These are phyloP conservation scores for Zanthoxylum bungeanum DNA, from an alignment of 345 rosid genomes.

Conservation along the genomic window DNA sequence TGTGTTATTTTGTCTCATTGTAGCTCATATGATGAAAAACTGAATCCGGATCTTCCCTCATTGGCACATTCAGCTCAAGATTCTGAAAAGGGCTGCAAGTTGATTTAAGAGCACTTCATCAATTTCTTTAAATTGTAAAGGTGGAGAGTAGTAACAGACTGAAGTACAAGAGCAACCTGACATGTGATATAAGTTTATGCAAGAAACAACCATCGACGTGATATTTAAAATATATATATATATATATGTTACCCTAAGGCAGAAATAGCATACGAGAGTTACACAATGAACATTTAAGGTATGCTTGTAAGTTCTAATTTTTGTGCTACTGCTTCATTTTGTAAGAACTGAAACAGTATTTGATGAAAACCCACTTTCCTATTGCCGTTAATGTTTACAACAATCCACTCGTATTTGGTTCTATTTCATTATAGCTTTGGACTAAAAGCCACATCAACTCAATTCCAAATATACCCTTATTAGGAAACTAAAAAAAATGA, in stretches of 20 bases:
- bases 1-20: conserved; percentile 36
- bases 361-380: neutral
- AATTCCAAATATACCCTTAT: too few relatives aligned
- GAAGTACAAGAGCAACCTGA: neutral
- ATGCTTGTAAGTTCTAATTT: too few relatives aligned
- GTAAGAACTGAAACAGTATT: too few relatives aligned
- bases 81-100: conserved; percentile 87
- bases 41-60: conserved; percentile 72
- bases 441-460: neutral
- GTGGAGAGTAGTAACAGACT: neutral
- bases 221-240: neutral
- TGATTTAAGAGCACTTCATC: conserved; percentile 8
- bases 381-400: neutral
- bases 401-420: neutral
- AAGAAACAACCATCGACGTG: neutral
- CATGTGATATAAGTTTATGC: neutral
- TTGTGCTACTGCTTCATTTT: too few relatives aligned
- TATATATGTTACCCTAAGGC: neutral
- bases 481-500: neutral
- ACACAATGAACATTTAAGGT: too few relatives aligned
- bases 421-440: neutral
- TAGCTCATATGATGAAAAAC: conserved; percentile 78
- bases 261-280: neutral
- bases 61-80: conserved; percentile 79
- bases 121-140: neutral